A percentile compares a stretch with the other conserved stretches of the same genome.
Evolutionary conservation across 805 yeast genomes (phyloP).

Genomic region (Danielia reshetovae): DNA sequence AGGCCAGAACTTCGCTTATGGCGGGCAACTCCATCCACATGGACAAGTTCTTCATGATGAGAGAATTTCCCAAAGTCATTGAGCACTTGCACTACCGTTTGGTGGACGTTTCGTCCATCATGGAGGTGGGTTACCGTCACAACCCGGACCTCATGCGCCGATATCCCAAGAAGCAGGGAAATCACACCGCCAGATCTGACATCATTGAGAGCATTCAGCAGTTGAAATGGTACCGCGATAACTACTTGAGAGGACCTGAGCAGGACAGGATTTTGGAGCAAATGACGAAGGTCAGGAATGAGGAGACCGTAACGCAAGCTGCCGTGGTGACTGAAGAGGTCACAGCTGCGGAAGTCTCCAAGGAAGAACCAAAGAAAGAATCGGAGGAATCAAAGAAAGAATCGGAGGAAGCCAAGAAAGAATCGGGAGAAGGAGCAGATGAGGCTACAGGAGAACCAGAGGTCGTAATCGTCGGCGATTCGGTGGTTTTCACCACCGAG

Average conservation of each 20-base stretch:
- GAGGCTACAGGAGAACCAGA: background rate
- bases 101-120: slow-evolving; percentile 83
- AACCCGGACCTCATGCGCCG: slow-evolving; percentile 56
- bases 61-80: slow-evolving; percentile 76
- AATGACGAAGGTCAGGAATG: too few species aligned
- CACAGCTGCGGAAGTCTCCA: background rate
- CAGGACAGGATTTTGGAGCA: too few species aligned
- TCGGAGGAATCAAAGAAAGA: background rate
- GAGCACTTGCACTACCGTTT: slow-evolving; percentile 66
- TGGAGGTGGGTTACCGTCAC: slow-evolving; percentile 77
- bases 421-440: background rate
- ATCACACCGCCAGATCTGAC: slow-evolving; percentile 87
- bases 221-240: slow-evolving; percentile 67
- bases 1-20: slow-evolving; percentile 57
- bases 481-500: too few species aligned
- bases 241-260: slow-evolving; percentile 46
- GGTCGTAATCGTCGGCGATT: too few species aligned
- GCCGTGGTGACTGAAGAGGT: too few species aligned
- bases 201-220: slow-evolving; percentile 86
- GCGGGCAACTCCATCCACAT: slow-evolving; percentile 93
- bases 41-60: slow-evolving; percentile 80
- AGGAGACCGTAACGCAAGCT: slow-evolving; percentile 5
- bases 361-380: background rate
- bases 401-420: background rate
- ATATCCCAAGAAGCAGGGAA: slow-evolving; percentile 60